Percentiles rank a stretch among this genome's conserved stretches.
These are phyloP conservation scores for Dionaea muscipula DNA, from an alignment of 179 eudicot species.

Conservation along the genomic window DNA sequence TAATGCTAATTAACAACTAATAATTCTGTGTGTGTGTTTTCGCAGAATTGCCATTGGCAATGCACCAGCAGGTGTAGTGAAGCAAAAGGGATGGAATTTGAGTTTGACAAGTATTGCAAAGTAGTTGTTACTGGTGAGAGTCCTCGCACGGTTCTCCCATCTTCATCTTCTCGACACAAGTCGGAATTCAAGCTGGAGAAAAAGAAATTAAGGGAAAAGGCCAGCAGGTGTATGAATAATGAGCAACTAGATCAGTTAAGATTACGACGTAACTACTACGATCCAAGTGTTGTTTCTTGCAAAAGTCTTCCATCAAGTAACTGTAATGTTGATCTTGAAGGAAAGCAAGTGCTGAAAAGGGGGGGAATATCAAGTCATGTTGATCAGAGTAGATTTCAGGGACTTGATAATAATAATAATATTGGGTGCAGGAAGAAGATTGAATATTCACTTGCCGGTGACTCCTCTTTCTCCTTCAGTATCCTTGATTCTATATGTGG, in stretches of 20 bases:
- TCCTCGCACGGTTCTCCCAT: conserved; percentile 54
- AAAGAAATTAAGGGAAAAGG: too few relatives aligned
- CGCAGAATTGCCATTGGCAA: conserved; percentile 27
- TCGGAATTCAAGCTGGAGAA: too few relatives aligned
- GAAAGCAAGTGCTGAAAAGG: conserved; percentile 34
- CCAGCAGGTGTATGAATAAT: too few relatives aligned
- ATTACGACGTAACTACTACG: too few relatives aligned
- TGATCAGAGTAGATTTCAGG: conserved; percentile 26
- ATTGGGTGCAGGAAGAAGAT: conserved; percentile 52
- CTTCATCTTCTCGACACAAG: too few relatives aligned
- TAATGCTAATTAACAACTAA: background rate
- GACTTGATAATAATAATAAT: conserved; percentile 23
- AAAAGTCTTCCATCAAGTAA: conserved; percentile 33
- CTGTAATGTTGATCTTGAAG: conserved; percentile 19
- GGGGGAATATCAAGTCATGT: conserved; percentile 62
- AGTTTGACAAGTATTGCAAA: conserved; percentile 60
- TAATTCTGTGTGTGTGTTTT: background rate
- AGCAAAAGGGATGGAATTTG: conserved; percentile 68
- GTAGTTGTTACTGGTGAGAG: conserved; percentile 58
- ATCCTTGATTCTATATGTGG: conserved; percentile 62
- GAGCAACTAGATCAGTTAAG: too few relatives aligned
- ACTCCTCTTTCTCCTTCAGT: conserved; percentile 36
- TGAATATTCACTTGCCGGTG: conserved; percentile 40
- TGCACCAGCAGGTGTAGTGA: conserved; percentile 32
- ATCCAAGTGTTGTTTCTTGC: conserved; percentile 67